These are phyloP conservation scores for Metroxylon sagu DNA, from an alignment of 176 grass and related monocot genomes.

Conservation along the genomic window DNA sequence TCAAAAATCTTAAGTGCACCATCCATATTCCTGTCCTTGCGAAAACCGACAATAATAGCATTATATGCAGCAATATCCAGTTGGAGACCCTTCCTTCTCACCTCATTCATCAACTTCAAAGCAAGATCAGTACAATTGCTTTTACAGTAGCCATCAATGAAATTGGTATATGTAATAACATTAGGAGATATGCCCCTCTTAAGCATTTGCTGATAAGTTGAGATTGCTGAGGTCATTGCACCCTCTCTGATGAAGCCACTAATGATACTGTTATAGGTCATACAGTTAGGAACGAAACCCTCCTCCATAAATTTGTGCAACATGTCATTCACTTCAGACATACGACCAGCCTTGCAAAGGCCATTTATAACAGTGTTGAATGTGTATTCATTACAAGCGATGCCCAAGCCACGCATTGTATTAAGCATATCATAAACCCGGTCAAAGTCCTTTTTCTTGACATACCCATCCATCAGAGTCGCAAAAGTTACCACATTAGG, in stretches of 20 bases:
- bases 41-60: slow-evolving; percentile 49
- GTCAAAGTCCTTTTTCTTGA: slow-evolving; percentile 42
- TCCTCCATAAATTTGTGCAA: slow-evolving; percentile 53
- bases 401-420: slow-evolving; percentile 47
- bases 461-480: slow-evolving; percentile 55
- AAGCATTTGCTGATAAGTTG: slow-evolving; percentile 55
- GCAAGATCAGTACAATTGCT: slow-evolving; percentile 52
- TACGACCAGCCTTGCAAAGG: slow-evolving; percentile 26
- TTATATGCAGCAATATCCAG: slow-evolving; percentile 44
- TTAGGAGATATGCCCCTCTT: slow-evolving; percentile 39
- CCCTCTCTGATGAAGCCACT: slow-evolving; percentile 53
- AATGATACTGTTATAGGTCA: slow-evolving; percentile 88
- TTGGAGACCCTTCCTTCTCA: slow-evolving; percentile 40
- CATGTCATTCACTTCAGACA: slow-evolving; percentile 58
- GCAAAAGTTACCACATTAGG: slow-evolving; percentile 69
- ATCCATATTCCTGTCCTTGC: slow-evolving; percentile 64
- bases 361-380: slow-evolving; percentile 76
- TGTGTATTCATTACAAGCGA: slow-evolving; percentile 55
- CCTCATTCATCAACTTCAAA: slow-evolving; percentile 62
- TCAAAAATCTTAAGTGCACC: slow-evolving; percentile 45
- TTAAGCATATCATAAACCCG: slow-evolving; percentile 41
- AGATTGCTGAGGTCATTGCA: slow-evolving; percentile 39
- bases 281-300: slow-evolving; percentile 61
- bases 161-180: slow-evolving; percentile 76
- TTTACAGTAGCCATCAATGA: slow-evolving; percentile 69